phyloP scores from a whole-genome alignment of 805 yeast genomes.

The Teunomyces kruisii region DNA sequence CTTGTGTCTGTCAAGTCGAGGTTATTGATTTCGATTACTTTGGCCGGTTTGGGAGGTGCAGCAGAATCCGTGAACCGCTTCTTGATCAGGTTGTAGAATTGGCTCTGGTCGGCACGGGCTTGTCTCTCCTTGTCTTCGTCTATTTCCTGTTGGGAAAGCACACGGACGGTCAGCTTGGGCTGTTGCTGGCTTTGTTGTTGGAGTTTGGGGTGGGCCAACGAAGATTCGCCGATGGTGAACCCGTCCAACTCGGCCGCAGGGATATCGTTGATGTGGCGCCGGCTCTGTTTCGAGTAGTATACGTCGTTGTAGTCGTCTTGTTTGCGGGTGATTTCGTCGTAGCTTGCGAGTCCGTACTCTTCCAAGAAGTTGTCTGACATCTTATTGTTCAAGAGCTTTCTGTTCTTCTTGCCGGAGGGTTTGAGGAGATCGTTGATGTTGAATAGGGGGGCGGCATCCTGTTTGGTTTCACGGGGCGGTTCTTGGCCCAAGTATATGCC shows the following conservation, averaged over 20 bases:
- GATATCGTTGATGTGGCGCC: constrained; percentile 22
- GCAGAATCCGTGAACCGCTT: constrained; percentile 17
- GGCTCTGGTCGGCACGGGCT: constrained; percentile 24
- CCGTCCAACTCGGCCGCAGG: constrained; percentile 33
- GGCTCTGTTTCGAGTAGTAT: constrained; percentile 15
- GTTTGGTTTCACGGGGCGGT: not conserved
- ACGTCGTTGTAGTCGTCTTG: constrained; percentile 28
- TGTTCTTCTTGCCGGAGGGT: constrained; percentile 17
- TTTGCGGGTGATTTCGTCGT: constrained; percentile 24
- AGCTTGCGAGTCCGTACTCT: constrained; percentile 39
- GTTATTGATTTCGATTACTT: constrained; percentile 38
- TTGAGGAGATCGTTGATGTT: constrained; percentile 22
- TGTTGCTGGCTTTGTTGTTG: constrained; percentile 1
- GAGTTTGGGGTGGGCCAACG: constrained; percentile 6
- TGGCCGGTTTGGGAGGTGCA: constrained; percentile 5
- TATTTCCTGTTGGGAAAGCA: constrained; percentile 27
- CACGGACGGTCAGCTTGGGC: constrained; percentile 10
- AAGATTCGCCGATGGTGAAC: constrained; percentile 32
- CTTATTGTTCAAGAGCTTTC: constrained; percentile 31
- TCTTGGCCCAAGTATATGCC: constrained; percentile 4
- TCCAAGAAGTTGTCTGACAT: constrained; percentile 33
- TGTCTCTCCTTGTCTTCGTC: constrained; percentile 23
- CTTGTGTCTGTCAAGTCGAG: constrained; percentile 19
- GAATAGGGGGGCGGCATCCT: constrained; percentile 12
- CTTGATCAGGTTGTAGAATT: constrained; percentile 29